Percentiles rank a stretch among this genome's conserved stretches.
These are phyloP conservation scores for Simplicillium sp. DNA, from an alignment of 2,329 filamentous ascomycete species.

Conservation along the genomic window DNA sequence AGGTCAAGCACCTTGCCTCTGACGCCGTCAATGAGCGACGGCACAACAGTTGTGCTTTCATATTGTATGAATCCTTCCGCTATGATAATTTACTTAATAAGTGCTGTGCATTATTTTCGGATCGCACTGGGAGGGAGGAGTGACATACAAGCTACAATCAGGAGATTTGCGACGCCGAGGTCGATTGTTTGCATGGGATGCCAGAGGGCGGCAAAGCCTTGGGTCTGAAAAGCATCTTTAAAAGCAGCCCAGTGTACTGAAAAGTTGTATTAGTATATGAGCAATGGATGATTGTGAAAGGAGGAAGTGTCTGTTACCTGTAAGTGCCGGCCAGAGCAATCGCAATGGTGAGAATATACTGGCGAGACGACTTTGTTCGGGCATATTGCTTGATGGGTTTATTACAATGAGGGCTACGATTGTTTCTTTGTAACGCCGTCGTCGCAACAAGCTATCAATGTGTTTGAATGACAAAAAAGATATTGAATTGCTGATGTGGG, in stretches of 20 bases:
- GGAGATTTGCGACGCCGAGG: conserved; percentile 1
- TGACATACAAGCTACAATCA: conserved; percentile 2
- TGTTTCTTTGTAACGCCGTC: too few species aligned
- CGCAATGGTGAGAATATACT: conserved; percentile 2
- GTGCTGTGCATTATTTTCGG: neutral
- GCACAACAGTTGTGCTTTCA: conserved; percentile 4
- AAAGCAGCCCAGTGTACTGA: conserved; percentile 3
- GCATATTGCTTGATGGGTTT: neutral
- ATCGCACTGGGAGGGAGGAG: too few species aligned
- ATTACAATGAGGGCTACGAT: too few species aligned
- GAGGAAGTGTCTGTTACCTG: neutral
- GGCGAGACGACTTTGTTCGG: conserved; percentile 1
- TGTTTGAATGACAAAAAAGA: too few species aligned
- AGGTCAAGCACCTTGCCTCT: conserved; percentile 27
- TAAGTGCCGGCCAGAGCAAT: conserved; percentile 3
- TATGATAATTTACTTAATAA: neutral
- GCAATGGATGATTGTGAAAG: neutral
- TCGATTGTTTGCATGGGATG: conserved; percentile 1
- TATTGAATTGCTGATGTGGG: too few species aligned
- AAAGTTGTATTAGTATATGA: neutral
- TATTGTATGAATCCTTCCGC: conserved; percentile 5
- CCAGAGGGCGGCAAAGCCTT: conserved; percentile 2
- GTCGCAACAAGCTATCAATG: too few species aligned
- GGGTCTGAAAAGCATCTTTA: conserved; percentile 1
- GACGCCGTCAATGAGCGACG: conserved; percentile 1